Evolutionary conservation across 2,329 filamentous ascomycete genomes (phyloP), one percentile per base, ranked within the genome.

Genomic region (Metarhizium humberi): DNA sequence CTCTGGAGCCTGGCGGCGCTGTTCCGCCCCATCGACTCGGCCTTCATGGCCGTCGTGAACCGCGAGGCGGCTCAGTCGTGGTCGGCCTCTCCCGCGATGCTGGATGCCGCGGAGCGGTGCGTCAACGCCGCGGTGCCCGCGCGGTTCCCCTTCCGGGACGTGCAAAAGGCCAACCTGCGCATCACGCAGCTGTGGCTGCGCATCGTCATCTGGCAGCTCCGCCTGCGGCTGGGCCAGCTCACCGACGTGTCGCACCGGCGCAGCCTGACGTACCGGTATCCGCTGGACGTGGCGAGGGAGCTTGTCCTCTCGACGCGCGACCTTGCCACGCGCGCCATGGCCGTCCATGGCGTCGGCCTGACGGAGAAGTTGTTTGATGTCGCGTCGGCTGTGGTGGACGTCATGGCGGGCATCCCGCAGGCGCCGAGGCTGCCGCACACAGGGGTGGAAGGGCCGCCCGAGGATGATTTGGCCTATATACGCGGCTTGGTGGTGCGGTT

Each of bases 311-410:
- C 71, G 1, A 75, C 71, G 0, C 60, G 69, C 2, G 69, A 73
- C 30, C 61, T 76, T 0, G 64, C 71, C 0, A 58, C 74, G 1
- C 65, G 67, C 16, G 71, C 70, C 48, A 70, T 77, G 54, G 67
- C 64, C 20, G 68, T 77, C 0, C 74, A 77, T 11, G 74, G 74
- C 0, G 72, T 73, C 10, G 74, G 74, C 0, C 58, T 77, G n/a
- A 76, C 74, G 0, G 74, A 77, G 55, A 77, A 77, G 57, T 58
- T 77, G 0, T 76, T 74, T 45, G 74, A 76, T 40, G 67, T 77
- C 30, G 73, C 73, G 0, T 75, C 71, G 0, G 69, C 73, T 0
- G 71, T 75, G 1, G 69, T 75, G 1, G 74, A 77, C 50, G 74
- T 77, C 2, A 60, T 76, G 1, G 73, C 74, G 0, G 67, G 72